Conservation (phyloP, 2,329 filamentous ascomycete species). For the Fusarium hostae region DNA sequence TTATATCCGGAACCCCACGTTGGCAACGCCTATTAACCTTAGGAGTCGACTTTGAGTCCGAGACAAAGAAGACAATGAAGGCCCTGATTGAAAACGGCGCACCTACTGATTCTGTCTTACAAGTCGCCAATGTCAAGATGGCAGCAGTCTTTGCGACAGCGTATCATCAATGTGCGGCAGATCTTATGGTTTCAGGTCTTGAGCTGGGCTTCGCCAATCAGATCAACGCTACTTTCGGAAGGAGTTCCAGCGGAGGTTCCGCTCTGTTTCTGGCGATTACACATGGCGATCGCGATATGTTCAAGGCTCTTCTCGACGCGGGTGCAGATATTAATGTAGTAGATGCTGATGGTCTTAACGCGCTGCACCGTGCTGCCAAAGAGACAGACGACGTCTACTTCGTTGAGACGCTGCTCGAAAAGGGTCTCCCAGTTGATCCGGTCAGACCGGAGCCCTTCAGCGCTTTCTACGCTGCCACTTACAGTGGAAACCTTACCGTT, state of each 20-base stretch:
- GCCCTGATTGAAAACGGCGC: background rate
- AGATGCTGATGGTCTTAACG: background rate
- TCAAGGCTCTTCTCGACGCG: background rate
- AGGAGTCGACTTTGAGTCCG: background rate
- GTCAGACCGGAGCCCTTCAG: background rate
- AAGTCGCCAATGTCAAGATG: background rate
- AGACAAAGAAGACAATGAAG: conserved; percentile 1
- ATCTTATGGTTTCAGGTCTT: conserved; percentile 3
- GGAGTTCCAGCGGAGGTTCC: background rate
- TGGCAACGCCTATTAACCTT: background rate
- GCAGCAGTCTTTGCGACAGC: background rate
- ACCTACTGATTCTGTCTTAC: background rate
- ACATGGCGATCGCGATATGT: background rate
- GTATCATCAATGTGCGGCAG: background rate
- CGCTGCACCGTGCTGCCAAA: background rate
- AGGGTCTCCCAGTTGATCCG: background rate
- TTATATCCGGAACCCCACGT: background rate
- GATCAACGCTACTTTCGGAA: background rate
- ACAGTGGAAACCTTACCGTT: background rate
- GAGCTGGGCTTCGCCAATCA: background rate
- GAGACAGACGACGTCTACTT: conserved; percentile 2
- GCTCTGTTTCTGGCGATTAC: background rate
- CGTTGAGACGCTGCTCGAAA: background rate
- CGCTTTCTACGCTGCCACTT: background rate
- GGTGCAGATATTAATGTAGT: background rate